Percentiles rank a stretch among this genome's conserved stretches.
Evolutionary conservation across 768 basidiomycete species (phyloP).

Genomic region (Lanmaoa pseudosensibilis): DNA sequence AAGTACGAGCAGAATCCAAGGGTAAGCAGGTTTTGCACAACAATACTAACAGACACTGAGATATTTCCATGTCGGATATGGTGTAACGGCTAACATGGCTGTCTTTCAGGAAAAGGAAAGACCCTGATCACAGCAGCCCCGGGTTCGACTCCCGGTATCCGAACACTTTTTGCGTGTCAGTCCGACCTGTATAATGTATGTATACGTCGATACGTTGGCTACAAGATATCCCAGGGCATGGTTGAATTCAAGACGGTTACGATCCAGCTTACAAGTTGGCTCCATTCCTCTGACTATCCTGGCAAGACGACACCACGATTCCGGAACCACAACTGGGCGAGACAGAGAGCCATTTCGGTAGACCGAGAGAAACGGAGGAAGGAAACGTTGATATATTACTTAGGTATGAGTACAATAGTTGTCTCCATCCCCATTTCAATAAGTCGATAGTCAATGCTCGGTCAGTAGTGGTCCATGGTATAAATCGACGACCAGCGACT

Average conservation of each 20-base stretch:
- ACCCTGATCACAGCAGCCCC: slow-evolving; percentile 34
- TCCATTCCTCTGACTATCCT: background rate
- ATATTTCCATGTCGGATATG: slow-evolving; percentile 29
- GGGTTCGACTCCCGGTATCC: slow-evolving; percentile 39
- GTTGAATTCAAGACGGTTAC: background rate
- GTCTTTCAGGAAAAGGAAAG: slow-evolving; percentile 25
- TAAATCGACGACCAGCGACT: background rate
- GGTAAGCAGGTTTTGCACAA: too few relatives aligned
- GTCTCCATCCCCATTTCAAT: background rate
- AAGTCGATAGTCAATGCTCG: background rate
- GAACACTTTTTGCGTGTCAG: slow-evolving; percentile 21
- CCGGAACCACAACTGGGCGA: background rate
- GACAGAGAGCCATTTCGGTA: background rate
- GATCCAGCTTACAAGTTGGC: too few relatives aligned
- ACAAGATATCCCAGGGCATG: background rate
- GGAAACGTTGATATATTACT: background rate
- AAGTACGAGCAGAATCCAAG: too few relatives aligned
- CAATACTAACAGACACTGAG: rapidly evolving
- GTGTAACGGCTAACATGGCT: slow-evolving; percentile 39
- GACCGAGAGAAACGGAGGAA: background rate
- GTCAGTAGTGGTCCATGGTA: background rate
- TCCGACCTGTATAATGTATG: too few relatives aligned
- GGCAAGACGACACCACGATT: too few relatives aligned
- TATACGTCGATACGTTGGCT: background rate
- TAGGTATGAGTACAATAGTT: background rate